Evolutionary conservation across 2,329 filamentous ascomycete species (phyloP).

Genomic region (Beauveria varroae): DNA sequence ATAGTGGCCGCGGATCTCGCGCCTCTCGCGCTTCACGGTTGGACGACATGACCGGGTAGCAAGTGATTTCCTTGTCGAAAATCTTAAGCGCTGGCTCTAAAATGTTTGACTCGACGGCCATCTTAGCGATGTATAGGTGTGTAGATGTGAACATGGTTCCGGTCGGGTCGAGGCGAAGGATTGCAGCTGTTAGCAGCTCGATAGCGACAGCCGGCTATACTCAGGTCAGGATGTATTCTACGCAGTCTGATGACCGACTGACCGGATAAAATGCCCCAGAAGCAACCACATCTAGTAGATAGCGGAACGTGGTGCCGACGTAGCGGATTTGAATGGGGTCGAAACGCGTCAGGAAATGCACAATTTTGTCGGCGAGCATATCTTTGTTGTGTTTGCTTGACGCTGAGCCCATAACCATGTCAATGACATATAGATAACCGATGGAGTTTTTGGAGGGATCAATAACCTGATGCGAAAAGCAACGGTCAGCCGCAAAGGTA

Average conservation of each 20-base stretch:
- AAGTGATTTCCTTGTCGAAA: slow-evolving; percentile 58
- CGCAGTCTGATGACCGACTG: slow-evolving; percentile 13
- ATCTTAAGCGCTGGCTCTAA: slow-evolving; percentile 51
- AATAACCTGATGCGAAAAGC: slow-evolving; percentile 28
- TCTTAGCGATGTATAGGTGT: slow-evolving; percentile 50
- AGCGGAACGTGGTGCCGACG: slow-evolving; percentile 34
- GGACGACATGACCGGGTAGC: slow-evolving; percentile 45
- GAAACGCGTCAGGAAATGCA: slow-evolving; percentile 40
- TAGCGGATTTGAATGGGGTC: slow-evolving; percentile 47
- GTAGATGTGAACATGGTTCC: slow-evolving; percentile 58
- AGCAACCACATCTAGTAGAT: slow-evolving; percentile 34
- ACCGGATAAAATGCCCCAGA: slow-evolving; percentile 36
- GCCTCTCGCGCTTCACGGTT: slow-evolving; percentile 14
- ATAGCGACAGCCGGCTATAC: slow-evolving; percentile 39
- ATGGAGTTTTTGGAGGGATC: slow-evolving; percentile 43
- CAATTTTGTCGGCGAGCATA: slow-evolving; percentile 32
- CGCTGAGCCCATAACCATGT: slow-evolving; percentile 25
- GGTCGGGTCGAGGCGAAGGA: slow-evolving; percentile 59
- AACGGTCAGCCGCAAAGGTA: slow-evolving; percentile 14
- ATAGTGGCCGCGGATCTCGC: slow-evolving; percentile 32
- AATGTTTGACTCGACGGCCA: slow-evolving; percentile 49
- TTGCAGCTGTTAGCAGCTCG: slow-evolving; percentile 40
- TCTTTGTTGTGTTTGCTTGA: slow-evolving; percentile 24
- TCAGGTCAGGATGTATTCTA: slow-evolving; percentile 7
- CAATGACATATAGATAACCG: slow-evolving; percentile 42